Percentiles rank a stretch among this genome's conserved stretches.
Evolutionary conservation across 192 early-diverging fungal genomes (phyloP).

Genomic region (Coemansia sp.): DNA sequence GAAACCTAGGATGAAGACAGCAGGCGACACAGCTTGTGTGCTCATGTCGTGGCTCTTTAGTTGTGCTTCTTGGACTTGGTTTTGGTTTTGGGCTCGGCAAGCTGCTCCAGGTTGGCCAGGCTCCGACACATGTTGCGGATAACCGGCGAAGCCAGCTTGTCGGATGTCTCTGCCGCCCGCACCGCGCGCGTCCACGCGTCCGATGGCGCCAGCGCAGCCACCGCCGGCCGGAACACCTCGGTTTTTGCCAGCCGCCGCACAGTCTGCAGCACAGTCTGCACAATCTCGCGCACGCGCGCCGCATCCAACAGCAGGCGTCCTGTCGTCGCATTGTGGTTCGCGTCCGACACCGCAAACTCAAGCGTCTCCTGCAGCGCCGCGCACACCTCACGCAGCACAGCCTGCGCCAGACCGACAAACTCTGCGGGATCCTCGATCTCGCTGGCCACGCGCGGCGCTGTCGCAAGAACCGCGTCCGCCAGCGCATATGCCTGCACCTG

Average conservation of each 20-base stretch:
- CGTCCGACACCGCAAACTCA: conserved; percentile 14
- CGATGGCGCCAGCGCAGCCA: conserved; percentile 4
- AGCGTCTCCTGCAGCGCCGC: conserved; percentile 25
- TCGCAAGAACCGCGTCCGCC: conserved; percentile 9
- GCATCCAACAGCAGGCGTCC: conserved; percentile 21
- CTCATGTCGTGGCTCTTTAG: too few species aligned
- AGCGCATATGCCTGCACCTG: conserved; percentile 61
- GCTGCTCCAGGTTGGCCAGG: not conserved
- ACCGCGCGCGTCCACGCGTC: conserved; percentile 25
- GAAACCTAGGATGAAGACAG: too few species aligned
- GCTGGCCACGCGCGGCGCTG: conserved; percentile 2
- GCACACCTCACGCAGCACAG: conserved; percentile 3
- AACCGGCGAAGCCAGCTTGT: conserved; percentile 14
- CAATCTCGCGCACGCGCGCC: conserved; percentile 34
- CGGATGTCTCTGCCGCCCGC: conserved; percentile 7
- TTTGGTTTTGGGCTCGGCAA: conserved; percentile 5
- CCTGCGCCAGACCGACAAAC: not conserved
- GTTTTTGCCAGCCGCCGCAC: conserved; percentile 6
- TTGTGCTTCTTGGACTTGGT: too few species aligned
- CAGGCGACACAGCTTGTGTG: too few species aligned
- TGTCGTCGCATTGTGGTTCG: conserved; percentile 17
- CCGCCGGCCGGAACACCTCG: conserved; percentile 8
- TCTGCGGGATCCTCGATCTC: not conserved
- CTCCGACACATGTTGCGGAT: conserved; percentile 11
- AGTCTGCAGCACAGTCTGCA: conserved; percentile 12